phyloP scores from a whole-genome alignment of 2,329 filamentous ascomycete species.

The Aspergillus fructus region DNA sequence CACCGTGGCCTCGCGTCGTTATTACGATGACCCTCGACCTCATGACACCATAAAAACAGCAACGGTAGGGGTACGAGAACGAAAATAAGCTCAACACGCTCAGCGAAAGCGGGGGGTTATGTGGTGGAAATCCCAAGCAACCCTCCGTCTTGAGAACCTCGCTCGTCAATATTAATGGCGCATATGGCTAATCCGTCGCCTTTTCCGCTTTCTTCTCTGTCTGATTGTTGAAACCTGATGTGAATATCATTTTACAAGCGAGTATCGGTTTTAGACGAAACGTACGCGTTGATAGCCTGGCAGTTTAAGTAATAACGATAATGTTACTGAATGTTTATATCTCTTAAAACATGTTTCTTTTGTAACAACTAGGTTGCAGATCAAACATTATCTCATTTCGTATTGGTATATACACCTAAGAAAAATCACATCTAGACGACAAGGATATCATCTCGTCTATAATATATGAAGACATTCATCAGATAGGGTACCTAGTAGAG shows the following conservation, averaged over 20 bases:
- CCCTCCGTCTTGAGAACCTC: not conserved
- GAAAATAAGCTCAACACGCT: not conserved
- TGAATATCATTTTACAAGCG: constrained; percentile 9
- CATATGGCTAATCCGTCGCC: not conserved
- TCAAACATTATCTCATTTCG: not conserved
- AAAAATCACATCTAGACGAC: not conserved
- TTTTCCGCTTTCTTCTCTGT: constrained; percentile 4
- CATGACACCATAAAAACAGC: constrained; percentile 20
- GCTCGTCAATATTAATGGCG: not conserved
- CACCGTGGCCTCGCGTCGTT: constrained; percentile 6
- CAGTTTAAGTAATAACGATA: constrained; percentile 19
- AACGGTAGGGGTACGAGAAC: constrained; percentile 10
- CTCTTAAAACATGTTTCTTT: not conserved
- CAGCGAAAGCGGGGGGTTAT: not conserved
- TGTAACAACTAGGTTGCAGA: not conserved
- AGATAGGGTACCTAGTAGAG: not conserved
- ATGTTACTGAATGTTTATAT: constrained; percentile 11
- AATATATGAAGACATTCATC: not conserved
- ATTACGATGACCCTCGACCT: constrained; percentile 16
- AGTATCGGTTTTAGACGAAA: constrained; percentile 17
- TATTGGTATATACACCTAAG: not conserved
- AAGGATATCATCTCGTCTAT: constrained; percentile 13
- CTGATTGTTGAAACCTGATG: constrained; percentile 7
- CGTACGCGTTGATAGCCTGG: constrained; percentile 16
- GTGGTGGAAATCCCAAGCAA: not conserved